Base-by-base conservation (phyloP, 306 rosid genomes). In the Acacia melanoxylon region DNA sequence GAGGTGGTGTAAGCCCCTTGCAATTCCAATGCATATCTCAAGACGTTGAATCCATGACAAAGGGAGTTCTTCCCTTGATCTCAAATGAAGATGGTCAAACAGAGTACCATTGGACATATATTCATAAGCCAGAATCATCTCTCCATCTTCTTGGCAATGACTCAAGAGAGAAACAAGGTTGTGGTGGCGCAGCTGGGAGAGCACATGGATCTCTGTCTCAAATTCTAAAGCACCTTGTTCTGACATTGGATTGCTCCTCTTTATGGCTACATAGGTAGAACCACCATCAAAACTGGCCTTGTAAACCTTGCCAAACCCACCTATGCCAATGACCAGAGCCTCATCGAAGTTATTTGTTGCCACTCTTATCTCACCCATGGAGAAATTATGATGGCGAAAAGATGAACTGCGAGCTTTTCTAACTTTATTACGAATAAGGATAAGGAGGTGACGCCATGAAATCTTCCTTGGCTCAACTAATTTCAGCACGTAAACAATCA, bases 61-160 rank as follows among this genome's bases (percentile, higher is more conserved):
- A 29, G 82, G 78, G 20, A 82, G 78, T 7, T 85, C 71, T 76
- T 77, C 84, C 31, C 49, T 24, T 45, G 61, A 49, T 72, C 76
- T 84, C 62, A 20, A 42, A 76, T 87, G 85, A 46, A 87, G 83
- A 72, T 80, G 83, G 15, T 76, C 85, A 80, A 68, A 15, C 4
- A 87, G 80, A 44, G 79, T 59, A 65, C 90, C 87, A 27, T 74
- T 80, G 37, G 69, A 46, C 90, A 85, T 74, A 45, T 79, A 87
- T 10, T 85, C 86, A 77, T 87, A 87, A 6, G 83, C 81, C 37
- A 82, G 63, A 33, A 87, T 87, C 88, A 85, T 87, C 85, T 85
- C 90, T n/a, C 45, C 83, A 29, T 85, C 86, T 67, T 87, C 90
- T 41, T 85, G 73, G 88, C 88, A 87, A 63, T 77, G 83, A 22